A percentile compares a stretch with the other conserved stretches of the same genome.
phyloP scores from a whole-genome alignment of 2,329 filamentous ascomycete genomes.

The Xylariales sp. region DNA sequence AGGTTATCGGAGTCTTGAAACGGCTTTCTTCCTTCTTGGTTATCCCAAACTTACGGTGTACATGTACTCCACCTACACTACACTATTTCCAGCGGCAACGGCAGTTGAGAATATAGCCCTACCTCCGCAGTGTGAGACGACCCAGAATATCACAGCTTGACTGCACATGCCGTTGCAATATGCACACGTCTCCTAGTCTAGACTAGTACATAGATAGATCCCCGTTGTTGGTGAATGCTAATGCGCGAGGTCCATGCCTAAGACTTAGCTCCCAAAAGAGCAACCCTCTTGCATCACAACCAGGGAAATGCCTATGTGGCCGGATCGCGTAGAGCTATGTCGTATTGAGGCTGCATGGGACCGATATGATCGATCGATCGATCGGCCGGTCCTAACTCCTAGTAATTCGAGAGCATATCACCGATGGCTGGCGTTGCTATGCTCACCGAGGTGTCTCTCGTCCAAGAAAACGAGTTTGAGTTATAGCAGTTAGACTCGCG shows the following conservation, averaged over 20 bases:
- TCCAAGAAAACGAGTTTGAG: not conserved
- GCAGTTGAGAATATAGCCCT: not conserved
- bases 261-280: not conserved
- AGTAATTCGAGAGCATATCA: not conserved
- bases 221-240: not conserved
- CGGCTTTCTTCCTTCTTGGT: not conserved
- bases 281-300: not conserved
- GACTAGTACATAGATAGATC: not conserved
- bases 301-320: not conserved
- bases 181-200: not conserved
- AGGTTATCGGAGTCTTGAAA: not conserved
- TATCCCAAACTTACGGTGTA: not conserved
- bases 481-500: not conserved
- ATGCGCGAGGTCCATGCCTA: not conserved
- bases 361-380: constrained; percentile 10
- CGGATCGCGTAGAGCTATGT: not conserved
- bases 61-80: constrained; percentile 1
- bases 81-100: not conserved
- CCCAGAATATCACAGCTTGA: not conserved
- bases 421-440: not conserved
- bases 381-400: not conserved
- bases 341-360: constrained; percentile 5
- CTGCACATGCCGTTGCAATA: constrained; percentile 1
- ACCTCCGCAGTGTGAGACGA: not conserved
- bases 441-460: constrained; percentile 7